These are phyloP conservation scores for Penicillium sp. DNA, from an alignment of 2,329 filamentous ascomycete genomes.

Conservation along the genomic window DNA sequence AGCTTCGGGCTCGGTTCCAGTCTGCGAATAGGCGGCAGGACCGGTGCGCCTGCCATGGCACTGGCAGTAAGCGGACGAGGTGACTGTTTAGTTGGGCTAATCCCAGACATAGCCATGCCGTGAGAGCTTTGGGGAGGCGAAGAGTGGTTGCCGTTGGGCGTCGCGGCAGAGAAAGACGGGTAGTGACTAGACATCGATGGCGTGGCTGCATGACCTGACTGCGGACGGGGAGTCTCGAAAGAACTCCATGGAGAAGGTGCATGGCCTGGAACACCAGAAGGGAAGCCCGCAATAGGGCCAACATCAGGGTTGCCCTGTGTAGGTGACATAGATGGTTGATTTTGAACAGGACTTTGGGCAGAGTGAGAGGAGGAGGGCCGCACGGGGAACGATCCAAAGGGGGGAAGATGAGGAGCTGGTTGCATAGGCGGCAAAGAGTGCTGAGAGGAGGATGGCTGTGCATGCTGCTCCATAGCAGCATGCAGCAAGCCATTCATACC, in stretches of 20 bases:
- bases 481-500: conserved; percentile 29
- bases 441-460: conserved; percentile 20
- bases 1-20: conserved; percentile 45
- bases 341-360: conserved; percentile 39
- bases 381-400: conserved; percentile 33
- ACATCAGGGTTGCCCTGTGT: conserved; percentile 51
- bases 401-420: conserved; percentile 32
- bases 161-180: conserved; percentile 33
- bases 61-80: conserved; percentile 39
- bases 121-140: conserved; percentile 40
- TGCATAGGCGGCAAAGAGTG: conserved; percentile 27
- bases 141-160: conserved; percentile 33
- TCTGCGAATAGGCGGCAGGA: conserved; percentile 42
- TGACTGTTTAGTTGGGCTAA: conserved; percentile 49
- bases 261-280: conserved; percentile 31
- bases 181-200: conserved; percentile 32
- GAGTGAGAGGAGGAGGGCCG: conserved; percentile 46
- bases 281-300: conserved; percentile 46
- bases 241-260: conserved; percentile 33
- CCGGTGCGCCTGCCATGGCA: conserved; percentile 33
- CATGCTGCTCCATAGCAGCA: conserved; percentile 22
- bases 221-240: conserved; percentile 32
- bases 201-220: conserved; percentile 27
- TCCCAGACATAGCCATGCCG: conserved; percentile 41
- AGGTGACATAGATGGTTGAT: conserved; percentile 49